A percentile compares a stretch with the other conserved stretches of the same genome.
phyloP scores from a whole-genome alignment of 371 early-diverging fungal species.

The Mucor circinelloides region DNA sequence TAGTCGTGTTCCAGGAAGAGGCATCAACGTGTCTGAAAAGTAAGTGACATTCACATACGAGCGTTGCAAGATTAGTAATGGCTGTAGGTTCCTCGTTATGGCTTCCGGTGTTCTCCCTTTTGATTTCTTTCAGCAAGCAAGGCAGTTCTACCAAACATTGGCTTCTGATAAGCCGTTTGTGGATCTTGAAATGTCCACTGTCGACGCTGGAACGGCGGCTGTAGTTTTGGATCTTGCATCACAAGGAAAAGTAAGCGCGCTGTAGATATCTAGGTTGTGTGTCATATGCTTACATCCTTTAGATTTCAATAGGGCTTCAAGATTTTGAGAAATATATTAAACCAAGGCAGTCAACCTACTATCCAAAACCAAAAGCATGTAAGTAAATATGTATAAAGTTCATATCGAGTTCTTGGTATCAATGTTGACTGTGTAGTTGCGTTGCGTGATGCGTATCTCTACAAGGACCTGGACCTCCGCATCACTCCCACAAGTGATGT shows the following conservation, averaged over 20 bases:
- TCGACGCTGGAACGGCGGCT: conserved; percentile 5
- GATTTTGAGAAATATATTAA: not conserved
- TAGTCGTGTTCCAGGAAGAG: conserved; percentile 23
- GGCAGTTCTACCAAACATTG: not conserved
- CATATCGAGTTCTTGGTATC: not conserved
- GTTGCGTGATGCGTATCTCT: not conserved
- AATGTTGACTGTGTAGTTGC: not conserved
- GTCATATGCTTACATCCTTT: not conserved
- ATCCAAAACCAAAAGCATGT: conserved; percentile 22
- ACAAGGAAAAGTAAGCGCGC: conserved; percentile 14
- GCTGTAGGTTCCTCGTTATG: conserved; percentile 9
- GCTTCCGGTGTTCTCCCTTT: conserved; percentile 13
- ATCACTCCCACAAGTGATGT: not conserved
- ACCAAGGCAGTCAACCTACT: not conserved
- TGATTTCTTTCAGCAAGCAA: conserved; percentile 6
- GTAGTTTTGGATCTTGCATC: conserved; percentile 10
- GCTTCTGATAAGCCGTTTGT: not conserved
- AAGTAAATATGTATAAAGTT: not conserved
- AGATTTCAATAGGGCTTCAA: conserved; percentile 11
- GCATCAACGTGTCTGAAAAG: conserved; percentile 24
- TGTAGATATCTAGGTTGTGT: not conserved
- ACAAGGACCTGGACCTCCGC: not conserved
- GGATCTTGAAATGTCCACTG: not conserved
- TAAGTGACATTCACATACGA: not conserved
- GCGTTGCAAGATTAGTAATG: not conserved